These are phyloP conservation scores for Neurospora sp. DNA, from an alignment of 495 filamentous ascomycete species.

Conservation along the genomic window DNA sequence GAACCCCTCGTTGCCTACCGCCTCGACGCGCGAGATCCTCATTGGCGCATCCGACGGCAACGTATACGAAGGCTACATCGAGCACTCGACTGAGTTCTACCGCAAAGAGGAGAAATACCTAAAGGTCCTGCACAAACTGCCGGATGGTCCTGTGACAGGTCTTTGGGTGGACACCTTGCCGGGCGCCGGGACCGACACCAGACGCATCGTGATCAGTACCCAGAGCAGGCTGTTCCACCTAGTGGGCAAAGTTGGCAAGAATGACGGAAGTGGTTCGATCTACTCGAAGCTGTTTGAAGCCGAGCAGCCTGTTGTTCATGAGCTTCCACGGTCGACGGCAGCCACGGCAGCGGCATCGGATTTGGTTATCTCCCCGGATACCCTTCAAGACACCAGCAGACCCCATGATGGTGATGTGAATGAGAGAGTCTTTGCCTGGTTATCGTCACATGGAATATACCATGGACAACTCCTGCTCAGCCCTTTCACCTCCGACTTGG, in stretches of 20 bases:
- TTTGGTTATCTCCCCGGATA: conserved; percentile 67
- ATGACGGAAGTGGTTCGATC: conserved; percentile 72
- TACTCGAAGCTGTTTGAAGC: conserved; percentile 81
- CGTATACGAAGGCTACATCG: conserved; percentile 92
- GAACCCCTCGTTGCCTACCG: conserved; percentile 94
- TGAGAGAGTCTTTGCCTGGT: conserved; percentile 81
- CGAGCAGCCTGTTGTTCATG: conserved; percentile 65
- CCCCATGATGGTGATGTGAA: conserved; percentile 28
- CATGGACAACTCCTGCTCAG: conserved; percentile 61
- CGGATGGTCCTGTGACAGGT: conserved; percentile 70
- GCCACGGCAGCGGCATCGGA: conserved; percentile 48
- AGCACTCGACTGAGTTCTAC: conserved; percentile 88
- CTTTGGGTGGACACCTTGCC: conserved; percentile 68
- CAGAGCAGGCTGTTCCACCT: conserved; percentile 66
- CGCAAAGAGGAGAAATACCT: conserved; percentile 88
- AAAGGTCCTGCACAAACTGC: conserved; percentile 64
- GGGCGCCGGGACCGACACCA: conserved; percentile 48
- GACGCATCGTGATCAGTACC: conserved; percentile 69
- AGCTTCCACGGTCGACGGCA: conserved; percentile 45
- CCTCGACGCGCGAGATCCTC: conserved; percentile 91
- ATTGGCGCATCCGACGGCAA: conserved; percentile 85
- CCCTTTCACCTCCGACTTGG: conserved; percentile 43
- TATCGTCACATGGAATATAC: conserved; percentile 76
- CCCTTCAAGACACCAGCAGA: conserved; percentile 39
- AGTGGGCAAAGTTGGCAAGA: conserved; percentile 61